Conservation (phyloP, 1,139 yeast genomes). For the Taphrina deformans region DNA sequence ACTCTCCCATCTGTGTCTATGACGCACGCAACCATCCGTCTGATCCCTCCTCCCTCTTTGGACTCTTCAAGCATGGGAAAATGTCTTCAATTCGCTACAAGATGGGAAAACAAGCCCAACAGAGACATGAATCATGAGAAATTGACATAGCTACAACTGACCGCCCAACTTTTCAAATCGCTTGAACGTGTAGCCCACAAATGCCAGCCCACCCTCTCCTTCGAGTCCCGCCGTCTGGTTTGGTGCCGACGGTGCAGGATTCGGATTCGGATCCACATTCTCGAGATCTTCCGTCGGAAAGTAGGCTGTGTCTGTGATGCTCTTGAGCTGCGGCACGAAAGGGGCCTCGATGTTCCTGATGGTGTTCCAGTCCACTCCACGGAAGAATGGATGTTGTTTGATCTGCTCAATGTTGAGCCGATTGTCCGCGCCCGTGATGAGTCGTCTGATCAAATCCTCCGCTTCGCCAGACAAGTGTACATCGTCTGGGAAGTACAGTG, state of each 20-base stretch:
- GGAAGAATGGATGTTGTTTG: slow-evolving; percentile 70
- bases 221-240: slow-evolving; percentile 43
- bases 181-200: slow-evolving; percentile 38
- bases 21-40: too few species aligned
- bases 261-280: slow-evolving; percentile 61
- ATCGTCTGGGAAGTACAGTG: slow-evolving; percentile 91
- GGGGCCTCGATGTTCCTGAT: slow-evolving; percentile 94
- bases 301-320: slow-evolving; percentile 93
- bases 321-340: slow-evolving; percentile 76
- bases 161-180: slow-evolving; percentile 36
- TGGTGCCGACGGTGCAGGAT: slow-evolving; percentile 35
- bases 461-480: slow-evolving; percentile 91
- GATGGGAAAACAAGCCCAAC: too few species aligned
- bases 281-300: slow-evolving; percentile 98
- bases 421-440: slow-evolving; percentile 79
- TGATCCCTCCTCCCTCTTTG: not conserved
- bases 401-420: slow-evolving; percentile 93
- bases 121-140: not conserved
- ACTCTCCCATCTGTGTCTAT: too few species aligned
- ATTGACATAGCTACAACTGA: not conserved
- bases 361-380: slow-evolving; percentile 83
- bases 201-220: slow-evolving; percentile 34
- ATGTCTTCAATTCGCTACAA: too few species aligned
- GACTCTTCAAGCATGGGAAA: too few species aligned
- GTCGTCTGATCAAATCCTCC: slow-evolving; percentile 81